Base-by-base conservation (phyloP, 305 asterid genomes). In the Fraxinus angustifolia region DNA sequence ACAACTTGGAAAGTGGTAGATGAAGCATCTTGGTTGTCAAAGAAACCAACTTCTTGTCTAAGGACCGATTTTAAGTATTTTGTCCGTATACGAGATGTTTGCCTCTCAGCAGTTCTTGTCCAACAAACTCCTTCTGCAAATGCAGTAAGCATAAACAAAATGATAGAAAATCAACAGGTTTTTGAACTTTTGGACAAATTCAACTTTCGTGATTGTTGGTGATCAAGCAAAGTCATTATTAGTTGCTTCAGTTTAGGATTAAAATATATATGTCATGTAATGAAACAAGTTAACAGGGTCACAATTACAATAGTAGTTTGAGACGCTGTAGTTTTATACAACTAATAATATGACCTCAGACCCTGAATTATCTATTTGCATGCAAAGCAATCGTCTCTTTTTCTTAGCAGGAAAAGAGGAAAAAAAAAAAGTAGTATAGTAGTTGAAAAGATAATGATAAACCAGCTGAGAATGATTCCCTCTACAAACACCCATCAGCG, bases 41-140 rank as follows among this genome's bases (percentile, higher is more conserved):
- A 94, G 87, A 90, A 92, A 77, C 93, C 79, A 53, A 91, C 94
- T 77, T 92, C 96, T 82, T 91, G 97, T 30, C 98, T 88, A 34
- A 92, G 88, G 26, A 90, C 86, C 0, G 93, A 86, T 87, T 85
- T 83, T 50, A 87, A 77, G 79, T 84, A 88, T 40, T 87, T 87
- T 78, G 72, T 85, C 28, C 93, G 85, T 65, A 91, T 85, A 0
- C 89, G 90, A 21, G 90, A 88, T 2, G 92, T 90, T 82, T 91
- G 95, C 76, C 95, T 90, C 87, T 90, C 91, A 0, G 91, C 95
- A 7, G 90, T 91, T 85, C 91, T 86, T 84, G 92, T 88, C 95
- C 92, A 88, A 7, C 90, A 86, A 42, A 88, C 16, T 48, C 90
- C 92, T 42, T 87, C 97, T 90, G 87, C 79, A 83, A 81, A 34